Conservation (phyloP, 2,329 filamentous ascomycete genomes). For the Claviceps digitariae region DNA sequence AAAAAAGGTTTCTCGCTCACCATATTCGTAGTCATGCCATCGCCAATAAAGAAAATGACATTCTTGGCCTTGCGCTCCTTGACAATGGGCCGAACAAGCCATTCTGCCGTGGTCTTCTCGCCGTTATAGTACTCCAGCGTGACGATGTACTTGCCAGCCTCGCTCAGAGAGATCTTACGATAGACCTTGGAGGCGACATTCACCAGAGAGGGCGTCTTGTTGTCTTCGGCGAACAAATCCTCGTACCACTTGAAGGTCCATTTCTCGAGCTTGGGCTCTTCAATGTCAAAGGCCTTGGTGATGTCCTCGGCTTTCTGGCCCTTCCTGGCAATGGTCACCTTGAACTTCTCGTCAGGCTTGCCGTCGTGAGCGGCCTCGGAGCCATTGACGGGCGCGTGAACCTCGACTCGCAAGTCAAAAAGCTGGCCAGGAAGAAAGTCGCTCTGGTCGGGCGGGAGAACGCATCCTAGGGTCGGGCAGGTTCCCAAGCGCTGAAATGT, state of each 20-base stretch:
- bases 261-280: conserved; percentile 60
- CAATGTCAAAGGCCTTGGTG: conserved; percentile 52
- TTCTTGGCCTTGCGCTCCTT: conserved; percentile 69
- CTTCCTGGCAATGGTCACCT: conserved; percentile 57
- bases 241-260: conserved; percentile 83
- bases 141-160: conserved; percentile 68
- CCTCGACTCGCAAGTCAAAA: conserved; percentile 73
- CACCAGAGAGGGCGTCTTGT: conserved; percentile 54
- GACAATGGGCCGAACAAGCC: conserved; percentile 60
- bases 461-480: conserved; percentile 44
- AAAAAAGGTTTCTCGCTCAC: conserved; percentile 11
- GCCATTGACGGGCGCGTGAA: conserved; percentile 70
- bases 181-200: conserved; percentile 72
- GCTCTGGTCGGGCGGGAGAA: conserved; percentile 50
- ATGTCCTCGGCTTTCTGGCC: conserved; percentile 39
- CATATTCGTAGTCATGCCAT: conserved; percentile 63
- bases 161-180: conserved; percentile 59
- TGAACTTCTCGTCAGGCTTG: conserved; percentile 61
- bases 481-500: conserved; percentile 46
- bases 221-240: conserved; percentile 67
- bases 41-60: conserved; percentile 72
- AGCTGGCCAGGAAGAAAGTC: conserved; percentile 75
- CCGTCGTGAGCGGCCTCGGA: conserved; percentile 60
- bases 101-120: conserved; percentile 58
- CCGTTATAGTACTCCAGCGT: conserved; percentile 63